Evolutionary conservation across 495 filamentous ascomycete genomes (phyloP).

Genomic region (Penicillium simplicissimum): DNA sequence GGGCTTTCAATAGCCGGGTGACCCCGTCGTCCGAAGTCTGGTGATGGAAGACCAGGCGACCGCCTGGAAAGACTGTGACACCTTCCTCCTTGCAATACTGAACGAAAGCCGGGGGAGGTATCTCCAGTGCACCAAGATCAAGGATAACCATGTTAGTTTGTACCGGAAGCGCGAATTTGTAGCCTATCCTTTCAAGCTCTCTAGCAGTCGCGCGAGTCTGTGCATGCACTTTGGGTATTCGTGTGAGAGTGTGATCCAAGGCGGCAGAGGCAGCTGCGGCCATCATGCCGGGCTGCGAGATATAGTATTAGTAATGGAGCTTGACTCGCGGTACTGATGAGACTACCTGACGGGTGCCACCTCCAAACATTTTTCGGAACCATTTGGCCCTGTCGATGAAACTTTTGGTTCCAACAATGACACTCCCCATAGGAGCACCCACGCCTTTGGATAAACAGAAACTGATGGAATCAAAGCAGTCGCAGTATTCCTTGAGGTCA

Average conservation of each 20-base stretch:
- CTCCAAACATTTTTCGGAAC: neutral
- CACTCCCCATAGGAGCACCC: conserved; percentile 78
- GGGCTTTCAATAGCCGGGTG: neutral
- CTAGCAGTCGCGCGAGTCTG: neutral
- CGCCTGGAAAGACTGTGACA: neutral
- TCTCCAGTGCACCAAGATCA: neutral
- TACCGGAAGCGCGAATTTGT: neutral
- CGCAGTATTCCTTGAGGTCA: conserved; percentile 56
- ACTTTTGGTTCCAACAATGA: conserved; percentile 59
- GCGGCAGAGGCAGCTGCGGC: neutral
- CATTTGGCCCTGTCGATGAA: neutral
- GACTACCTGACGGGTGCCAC: neutral
- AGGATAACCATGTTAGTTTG: neutral
- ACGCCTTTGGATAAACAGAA: conserved; percentile 85
- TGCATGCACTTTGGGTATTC: neutral
- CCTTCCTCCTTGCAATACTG: neutral
- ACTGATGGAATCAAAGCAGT: conserved; percentile 70
- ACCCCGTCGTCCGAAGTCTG: neutral
- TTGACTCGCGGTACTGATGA: neutral
- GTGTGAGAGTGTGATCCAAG: neutral
- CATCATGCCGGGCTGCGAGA: neutral
- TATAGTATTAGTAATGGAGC: neutral
- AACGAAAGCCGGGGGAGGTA: neutral
- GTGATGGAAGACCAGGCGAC: neutral
- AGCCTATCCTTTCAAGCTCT: neutral